These are phyloP conservation scores for Margaritispora aquatica DNA, from an alignment of 495 filamentous ascomycete species.

Conservation along the genomic window DNA sequence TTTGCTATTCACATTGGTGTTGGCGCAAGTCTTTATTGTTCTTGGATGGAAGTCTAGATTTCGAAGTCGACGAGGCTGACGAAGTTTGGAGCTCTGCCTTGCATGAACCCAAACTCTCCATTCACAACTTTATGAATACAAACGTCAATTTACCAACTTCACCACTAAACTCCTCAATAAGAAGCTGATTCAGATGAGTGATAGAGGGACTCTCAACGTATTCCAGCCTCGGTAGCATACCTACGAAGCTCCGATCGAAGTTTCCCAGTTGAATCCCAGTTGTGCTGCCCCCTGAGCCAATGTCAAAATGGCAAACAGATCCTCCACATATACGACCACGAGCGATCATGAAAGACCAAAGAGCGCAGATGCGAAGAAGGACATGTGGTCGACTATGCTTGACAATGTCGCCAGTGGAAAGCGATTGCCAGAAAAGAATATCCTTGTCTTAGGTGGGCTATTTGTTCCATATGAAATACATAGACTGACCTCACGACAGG, in stretches of 20 bases:
- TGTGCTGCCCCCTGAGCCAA: background rate
- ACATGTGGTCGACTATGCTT: constrained; percentile 93
- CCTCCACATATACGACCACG: constrained; percentile 45
- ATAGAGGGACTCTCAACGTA: background rate
- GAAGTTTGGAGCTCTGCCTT: background rate
- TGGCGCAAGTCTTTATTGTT: no score
- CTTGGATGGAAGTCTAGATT: no score
- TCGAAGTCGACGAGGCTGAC: constrained; percentile 12
- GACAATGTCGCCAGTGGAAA: constrained; percentile 86
- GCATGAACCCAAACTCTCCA: constrained; percentile 1
- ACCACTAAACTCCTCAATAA: background rate
- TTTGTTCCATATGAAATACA: constrained; percentile 9
- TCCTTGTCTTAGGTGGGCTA: constrained; percentile 71
- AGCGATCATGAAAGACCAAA: constrained; percentile 36
- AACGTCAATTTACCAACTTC: background rate
- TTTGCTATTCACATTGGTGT: no score
- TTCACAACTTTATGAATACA: constrained; percentile 18
- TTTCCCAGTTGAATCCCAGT: background rate
- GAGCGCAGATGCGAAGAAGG: constrained; percentile 73
- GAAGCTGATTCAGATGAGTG: constrained; percentile 3
- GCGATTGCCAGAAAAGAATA: constrained; percentile 85
- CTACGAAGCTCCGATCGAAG: background rate
- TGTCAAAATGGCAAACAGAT: constrained; percentile 41
- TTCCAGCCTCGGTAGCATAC: constrained; percentile 2
- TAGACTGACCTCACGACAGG: constrained; percentile 43